Evolutionary conservation across 441 rosid species (phyloP).

Genomic region (Erodium trifolium): DNA sequence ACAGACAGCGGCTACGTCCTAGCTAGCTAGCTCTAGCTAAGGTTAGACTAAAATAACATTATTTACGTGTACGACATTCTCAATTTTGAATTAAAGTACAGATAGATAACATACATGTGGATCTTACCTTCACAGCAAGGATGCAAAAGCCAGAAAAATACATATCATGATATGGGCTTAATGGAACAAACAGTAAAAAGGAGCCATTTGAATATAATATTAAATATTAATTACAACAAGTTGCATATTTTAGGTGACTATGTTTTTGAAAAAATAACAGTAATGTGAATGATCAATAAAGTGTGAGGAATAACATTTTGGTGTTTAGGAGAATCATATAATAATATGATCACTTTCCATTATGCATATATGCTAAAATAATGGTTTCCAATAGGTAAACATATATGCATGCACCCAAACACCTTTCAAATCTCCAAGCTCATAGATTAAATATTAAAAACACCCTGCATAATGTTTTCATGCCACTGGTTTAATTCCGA

Average conservation of each 20-base stretch:
- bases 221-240: neutral
- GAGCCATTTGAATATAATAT: neutral
- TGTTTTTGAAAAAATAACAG: neutral
- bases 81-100: neutral
- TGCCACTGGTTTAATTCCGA: neutral
- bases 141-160: neutral
- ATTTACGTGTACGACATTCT: neutral
- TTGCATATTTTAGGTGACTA: neutral
- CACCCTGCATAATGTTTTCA: neutral
- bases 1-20: neutral
- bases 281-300: neutral
- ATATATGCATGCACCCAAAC: slow-evolving; percentile 6
- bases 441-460: neutral
- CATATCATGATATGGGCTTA: neutral
- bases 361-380: neutral
- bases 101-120: neutral
- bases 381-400: neutral
- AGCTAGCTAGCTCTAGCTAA: neutral
- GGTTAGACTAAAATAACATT: neutral
- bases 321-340: neutral
- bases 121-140: neutral
- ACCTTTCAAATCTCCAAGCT: neutral
- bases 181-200: neutral
- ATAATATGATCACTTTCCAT: neutral
- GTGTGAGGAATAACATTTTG: neutral